Conservation (phyloP, 192 early-diverging fungal genomes). For the Phlyctochytrium bullatum region DNA sequence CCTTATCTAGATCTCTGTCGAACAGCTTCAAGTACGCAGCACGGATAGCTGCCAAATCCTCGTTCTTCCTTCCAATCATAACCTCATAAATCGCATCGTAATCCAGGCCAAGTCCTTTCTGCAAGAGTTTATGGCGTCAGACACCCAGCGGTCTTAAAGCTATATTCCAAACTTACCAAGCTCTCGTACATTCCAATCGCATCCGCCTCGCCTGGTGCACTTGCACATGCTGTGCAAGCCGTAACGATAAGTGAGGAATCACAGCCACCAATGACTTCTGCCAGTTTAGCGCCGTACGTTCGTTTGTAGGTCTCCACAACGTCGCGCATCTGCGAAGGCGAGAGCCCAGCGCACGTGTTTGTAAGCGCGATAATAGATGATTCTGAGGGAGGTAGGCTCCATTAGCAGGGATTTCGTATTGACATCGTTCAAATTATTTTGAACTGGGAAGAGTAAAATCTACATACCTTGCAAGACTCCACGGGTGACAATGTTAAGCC, state of each 20-base stretch:
- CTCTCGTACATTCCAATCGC: background rate
- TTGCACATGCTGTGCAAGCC: background rate
- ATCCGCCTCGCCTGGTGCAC: background rate
- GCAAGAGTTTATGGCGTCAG: no score
- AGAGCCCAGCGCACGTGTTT: background rate
- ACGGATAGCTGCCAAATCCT: background rate
- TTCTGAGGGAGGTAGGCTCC: background rate
- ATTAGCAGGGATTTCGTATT: no score
- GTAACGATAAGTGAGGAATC: background rate
- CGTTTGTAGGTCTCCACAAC: background rate
- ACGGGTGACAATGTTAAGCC: background rate
- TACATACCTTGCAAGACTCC: background rate
- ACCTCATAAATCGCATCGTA: slow-evolving; percentile 3
- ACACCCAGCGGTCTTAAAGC: no score
- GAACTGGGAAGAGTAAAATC: no score
- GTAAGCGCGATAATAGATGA: background rate
- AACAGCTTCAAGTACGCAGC: background rate
- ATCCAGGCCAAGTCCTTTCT: background rate
- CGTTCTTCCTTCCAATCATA: background rate
- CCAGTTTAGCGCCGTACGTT: background rate
- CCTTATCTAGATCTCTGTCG: background rate
- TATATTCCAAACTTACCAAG: background rate
- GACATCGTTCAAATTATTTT: no score
- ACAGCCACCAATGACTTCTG: background rate
- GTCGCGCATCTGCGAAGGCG: background rate